Percentiles rank a stretch among this genome's conserved stretches.
phyloP scores from a whole-genome alignment of 371 early-diverging fungal genomes.

The Mortierella sp. region DNA sequence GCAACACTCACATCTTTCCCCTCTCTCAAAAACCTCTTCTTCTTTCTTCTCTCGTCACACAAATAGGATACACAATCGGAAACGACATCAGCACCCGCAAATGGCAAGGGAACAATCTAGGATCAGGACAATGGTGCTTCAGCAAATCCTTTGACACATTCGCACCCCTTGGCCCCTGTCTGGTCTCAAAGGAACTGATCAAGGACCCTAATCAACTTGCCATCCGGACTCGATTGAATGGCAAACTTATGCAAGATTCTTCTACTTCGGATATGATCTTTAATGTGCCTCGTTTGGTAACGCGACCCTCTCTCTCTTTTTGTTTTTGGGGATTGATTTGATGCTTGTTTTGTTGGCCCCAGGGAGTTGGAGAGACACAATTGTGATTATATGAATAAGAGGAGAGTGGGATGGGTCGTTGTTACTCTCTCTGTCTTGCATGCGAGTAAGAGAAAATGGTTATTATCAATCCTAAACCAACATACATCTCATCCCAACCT shows the following conservation, averaged over 20 bases:
- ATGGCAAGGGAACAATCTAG: constrained; percentile 66
- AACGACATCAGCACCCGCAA: constrained; percentile 75
- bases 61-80: constrained; percentile 68
- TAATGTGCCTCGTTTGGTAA: constrained; percentile 61
- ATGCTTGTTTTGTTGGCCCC: too few relatives aligned
- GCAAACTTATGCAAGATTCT: constrained; percentile 66
- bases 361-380: too few relatives aligned
- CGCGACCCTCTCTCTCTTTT: constrained; percentile 2
- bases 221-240: constrained; percentile 64
- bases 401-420: too few relatives aligned
- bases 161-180: constrained; percentile 71
- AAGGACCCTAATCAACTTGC: constrained; percentile 64
- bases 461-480: background rate
- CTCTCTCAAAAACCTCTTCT: background rate
- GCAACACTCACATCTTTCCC: background rate
- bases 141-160: constrained; percentile 76
- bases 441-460: too few relatives aligned
- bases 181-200: constrained; percentile 66
- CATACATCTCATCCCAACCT: background rate
- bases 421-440: too few relatives aligned
- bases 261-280: constrained; percentile 73
- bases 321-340: background rate
- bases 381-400: too few relatives aligned
- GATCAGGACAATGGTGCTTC: constrained; percentile 72
- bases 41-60: background rate